Evolutionary conservation across 2,329 filamentous ascomycete genomes (phyloP), one percentile per base, ranked within the genome.

Genomic region (Sclerotinia minor): DNA sequence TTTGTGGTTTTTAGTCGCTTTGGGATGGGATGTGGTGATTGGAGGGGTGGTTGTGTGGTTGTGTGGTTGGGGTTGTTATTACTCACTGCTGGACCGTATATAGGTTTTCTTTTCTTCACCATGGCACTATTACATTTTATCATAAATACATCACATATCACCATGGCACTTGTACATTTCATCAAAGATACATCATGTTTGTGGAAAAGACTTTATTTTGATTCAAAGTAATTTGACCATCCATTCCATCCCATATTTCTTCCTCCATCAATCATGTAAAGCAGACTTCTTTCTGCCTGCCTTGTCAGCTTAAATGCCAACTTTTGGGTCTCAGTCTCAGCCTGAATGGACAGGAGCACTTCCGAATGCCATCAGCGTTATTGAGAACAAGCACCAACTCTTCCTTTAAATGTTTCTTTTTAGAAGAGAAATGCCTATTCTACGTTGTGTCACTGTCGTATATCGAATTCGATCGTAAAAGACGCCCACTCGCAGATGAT

Each of bases 331-430:
- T 63, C 55, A 61, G 65, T 63, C 70, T 72, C 72, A 71, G 71
- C 72, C 70, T 73, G 71, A 72, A 77, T 77, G 76, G 75, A 74
- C 75, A 75, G 75, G 76, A 77, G 76, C 76, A 77, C 76, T 77
- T 77, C 76, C 76, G 71, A 77, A 73, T 76, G 74, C 76, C 76
- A 77, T 76, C 74, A 74, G 75, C 75, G 72, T 72, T 68, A 71
- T 69, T 70, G 72, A 71, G 68, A 65, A 70, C 66, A 67, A 67
- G 66, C 66, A 67, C 55, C 65, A 73, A 49, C 41, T 74, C 68
- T 65, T 70, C 69, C 68, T 69, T 71, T 71, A 67, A 49, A 53
- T 50, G 50, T 71, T 53, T 52, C 44, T 69, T 70, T 55, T 63
- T 64, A 71, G 69, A 69, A 69, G 69, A 65, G 26, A 64, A 67